Base-by-base conservation (phyloP, 306 rosid genomes). In the Dicorynia guianensis region DNA sequence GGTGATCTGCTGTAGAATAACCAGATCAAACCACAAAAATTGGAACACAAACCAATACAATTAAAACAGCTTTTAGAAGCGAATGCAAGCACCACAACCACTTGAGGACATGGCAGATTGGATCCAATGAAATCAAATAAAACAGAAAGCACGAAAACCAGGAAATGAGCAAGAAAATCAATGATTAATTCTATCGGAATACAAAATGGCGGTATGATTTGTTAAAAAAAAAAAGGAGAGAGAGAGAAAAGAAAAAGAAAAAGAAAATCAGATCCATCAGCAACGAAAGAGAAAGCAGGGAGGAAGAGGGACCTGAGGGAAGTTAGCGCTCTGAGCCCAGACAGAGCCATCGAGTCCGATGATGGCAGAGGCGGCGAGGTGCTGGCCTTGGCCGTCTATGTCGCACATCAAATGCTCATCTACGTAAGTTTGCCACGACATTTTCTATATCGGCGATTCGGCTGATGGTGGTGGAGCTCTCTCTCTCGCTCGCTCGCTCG, bases 341-440 rank as follows among this genome's bases (percentile, higher is more conserved):
- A 92, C 63, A 53, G 97, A 91, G 40, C 97, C 96, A 70, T 93
- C 98, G 44, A 66, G 93, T 57, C 97, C 97, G 33, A 91, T 9
- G 62, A 94, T 91, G 84, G 98, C 97, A 30, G 98, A 75, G 12
- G 89, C 85, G 0, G 90, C 0, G 76, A 94, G 98, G 36, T 89
- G 93, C 75, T 91, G 93, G 77, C 97, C 94, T 0, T 85, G 82
- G 70, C 97, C 94, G 25, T 94, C 98, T 14, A 91, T 90, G 74
- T 94, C 98, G 77, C 97, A 94, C 98, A 94, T 94, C 97, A 94
- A 86, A 77, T 94, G 98, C 0, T 94, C 98, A 74, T 94, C 98
- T 3, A 94, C 98, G 43, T 94, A 94, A 4, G 96, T 81, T 80
- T 94, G 97, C 98, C 97, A 94, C 85, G 97, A 93, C 97, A 93